Evolutionary conservation across 2,329 filamentous ascomycete genomes (phyloP).

Genomic region (Ophiocordyceps camponoti-floridani): DNA sequence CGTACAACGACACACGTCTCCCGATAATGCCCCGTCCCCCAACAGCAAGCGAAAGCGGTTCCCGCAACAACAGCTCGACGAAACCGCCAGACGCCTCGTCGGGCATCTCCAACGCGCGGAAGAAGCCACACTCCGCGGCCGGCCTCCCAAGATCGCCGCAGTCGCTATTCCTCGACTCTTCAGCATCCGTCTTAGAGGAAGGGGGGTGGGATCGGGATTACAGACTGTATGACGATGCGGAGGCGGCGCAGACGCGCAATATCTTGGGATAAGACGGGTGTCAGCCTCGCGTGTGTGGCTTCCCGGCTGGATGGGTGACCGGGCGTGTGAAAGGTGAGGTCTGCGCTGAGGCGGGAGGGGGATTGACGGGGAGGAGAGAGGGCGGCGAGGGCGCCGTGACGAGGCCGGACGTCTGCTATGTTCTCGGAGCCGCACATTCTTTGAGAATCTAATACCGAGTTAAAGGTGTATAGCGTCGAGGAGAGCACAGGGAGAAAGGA

Average conservation of each 20-base stretch:
- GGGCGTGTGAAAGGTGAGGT: conserved; percentile 25
- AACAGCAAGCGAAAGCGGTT: conserved; percentile 23
- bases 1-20: conserved; percentile 23
- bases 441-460: neutral
- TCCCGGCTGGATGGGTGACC: conserved; percentile 16
- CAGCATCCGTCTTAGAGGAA: too few relatives aligned
- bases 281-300: conserved; percentile 25
- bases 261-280: conserved; percentile 9
- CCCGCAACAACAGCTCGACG: conserved; percentile 16
- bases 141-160: conserved; percentile 23
- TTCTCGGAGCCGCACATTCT: conserved; percentile 25
- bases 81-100: conserved; percentile 4
- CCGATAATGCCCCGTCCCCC: conserved; percentile 29
- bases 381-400: conserved; percentile 27
- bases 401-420: conserved; percentile 16
- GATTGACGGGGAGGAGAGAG: conserved; percentile 12
- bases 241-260: conserved; percentile 12
- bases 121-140: conserved; percentile 22
- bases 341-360: conserved; percentile 10
- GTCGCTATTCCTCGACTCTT: neutral
- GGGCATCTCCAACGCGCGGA: conserved; percentile 18
- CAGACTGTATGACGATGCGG: conserved; percentile 27
- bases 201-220: neutral
- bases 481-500: too few relatives aligned
- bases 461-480: too few relatives aligned